phyloP scores from a whole-genome alignment of 140 eudicot species.

The Senecio squalidus region DNA sequence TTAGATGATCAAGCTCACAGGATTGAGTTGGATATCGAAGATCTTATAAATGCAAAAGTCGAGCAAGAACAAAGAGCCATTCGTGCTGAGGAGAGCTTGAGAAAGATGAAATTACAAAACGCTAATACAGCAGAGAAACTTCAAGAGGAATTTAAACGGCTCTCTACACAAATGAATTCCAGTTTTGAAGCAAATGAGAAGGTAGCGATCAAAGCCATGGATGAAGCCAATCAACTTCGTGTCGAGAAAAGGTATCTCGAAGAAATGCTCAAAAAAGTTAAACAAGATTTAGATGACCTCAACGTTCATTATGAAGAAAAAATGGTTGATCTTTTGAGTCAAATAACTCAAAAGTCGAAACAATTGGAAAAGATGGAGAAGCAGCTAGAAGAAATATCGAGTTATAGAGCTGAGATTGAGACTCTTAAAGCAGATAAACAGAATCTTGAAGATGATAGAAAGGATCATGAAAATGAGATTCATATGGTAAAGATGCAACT shows the following conservation, averaged over 20 bases:
- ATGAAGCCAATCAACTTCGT: constrained; percentile 74
- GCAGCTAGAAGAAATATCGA: background rate
- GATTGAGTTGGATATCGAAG: constrained; percentile 81
- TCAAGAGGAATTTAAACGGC: constrained; percentile 81
- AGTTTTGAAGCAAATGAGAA: constrained; percentile 82
- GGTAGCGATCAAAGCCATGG: constrained; percentile 57
- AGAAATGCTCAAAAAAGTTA: constrained; percentile 48
- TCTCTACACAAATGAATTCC: constrained; percentile 67
- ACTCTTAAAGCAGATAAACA: constrained; percentile 27
- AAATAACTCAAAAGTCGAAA: constrained; percentile 34
- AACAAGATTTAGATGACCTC: constrained; percentile 43
- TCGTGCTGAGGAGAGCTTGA: constrained; percentile 71
- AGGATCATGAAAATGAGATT: constrained; percentile 34
- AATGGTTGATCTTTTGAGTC: constrained; percentile 37
- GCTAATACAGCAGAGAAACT: constrained; percentile 68
- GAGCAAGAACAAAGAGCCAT: constrained; percentile 92
- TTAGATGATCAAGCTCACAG: constrained; percentile 67
- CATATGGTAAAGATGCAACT: constrained; percentile 31
- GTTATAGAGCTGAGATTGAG: constrained; percentile 39
- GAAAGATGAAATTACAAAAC: constrained; percentile 61
- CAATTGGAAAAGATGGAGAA: constrained; percentile 42
- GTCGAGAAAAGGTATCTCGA: constrained; percentile 49
- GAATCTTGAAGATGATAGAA: constrained; percentile 38
- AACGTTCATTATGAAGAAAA: constrained; percentile 42
- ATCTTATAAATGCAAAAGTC: constrained; percentile 59